Evolutionary conservation across 164 flowering plant species (phyloP).

Genomic region (Annona cherimola): DNA sequence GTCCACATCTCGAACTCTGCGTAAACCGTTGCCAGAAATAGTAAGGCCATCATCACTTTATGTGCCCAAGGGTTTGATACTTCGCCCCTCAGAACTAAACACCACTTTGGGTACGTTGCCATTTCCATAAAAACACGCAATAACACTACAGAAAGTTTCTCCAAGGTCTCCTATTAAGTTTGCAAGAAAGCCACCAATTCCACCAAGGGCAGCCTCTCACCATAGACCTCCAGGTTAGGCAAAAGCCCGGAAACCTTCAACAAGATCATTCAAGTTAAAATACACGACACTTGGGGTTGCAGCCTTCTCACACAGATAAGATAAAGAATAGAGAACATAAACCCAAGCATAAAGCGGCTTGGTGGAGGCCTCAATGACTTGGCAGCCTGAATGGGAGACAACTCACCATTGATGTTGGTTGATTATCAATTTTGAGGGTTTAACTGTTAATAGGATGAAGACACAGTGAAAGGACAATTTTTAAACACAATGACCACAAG

Average conservation of each 20-base stretch:
- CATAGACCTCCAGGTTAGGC: constrained; percentile 73
- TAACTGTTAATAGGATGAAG: too few relatives aligned
- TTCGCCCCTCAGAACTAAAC: constrained; percentile 90
- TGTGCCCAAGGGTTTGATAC: constrained; percentile 56
- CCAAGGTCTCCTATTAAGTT: constrained; percentile 74
- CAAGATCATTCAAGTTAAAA: constrained; percentile 66
- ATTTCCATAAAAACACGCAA: constrained; percentile 84
- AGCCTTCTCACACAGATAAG: constrained; percentile 31
- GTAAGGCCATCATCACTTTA: constrained; percentile 93
- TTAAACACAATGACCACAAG: too few relatives aligned
- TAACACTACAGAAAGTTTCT: constrained; percentile 81
- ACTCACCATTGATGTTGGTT: constrained; percentile 10
- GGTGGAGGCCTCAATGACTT: constrained; percentile 13
- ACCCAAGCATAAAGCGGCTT: constrained; percentile 27
- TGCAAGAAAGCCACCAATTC: constrained; percentile 73
- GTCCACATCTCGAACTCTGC: constrained; percentile 99
- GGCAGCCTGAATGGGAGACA: constrained; percentile 2
- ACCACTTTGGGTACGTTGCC: constrained; percentile 81
- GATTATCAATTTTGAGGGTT: too few relatives aligned
- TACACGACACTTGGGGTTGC: constrained; percentile 34
- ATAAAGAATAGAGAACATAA: constrained; percentile 15
- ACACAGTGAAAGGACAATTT: too few relatives aligned
- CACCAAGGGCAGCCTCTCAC: constrained; percentile 63
- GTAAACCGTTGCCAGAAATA: constrained; percentile 93
- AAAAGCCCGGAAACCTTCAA: constrained; percentile 70